phyloP scores from a whole-genome alignment of 495 filamentous ascomycete species.

The Aspergillus asperescens region DNA sequence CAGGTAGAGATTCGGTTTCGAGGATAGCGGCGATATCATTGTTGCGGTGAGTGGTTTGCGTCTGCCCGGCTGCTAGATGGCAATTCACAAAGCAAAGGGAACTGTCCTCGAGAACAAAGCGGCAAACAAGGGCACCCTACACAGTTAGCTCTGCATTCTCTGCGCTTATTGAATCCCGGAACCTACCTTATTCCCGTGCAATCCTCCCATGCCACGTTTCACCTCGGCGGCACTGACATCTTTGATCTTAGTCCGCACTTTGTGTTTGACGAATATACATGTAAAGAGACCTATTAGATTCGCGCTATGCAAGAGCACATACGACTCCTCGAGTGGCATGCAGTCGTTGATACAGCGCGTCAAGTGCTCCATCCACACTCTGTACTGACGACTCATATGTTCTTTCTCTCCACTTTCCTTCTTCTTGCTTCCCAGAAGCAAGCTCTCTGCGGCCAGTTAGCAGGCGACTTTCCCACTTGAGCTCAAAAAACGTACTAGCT shows the following conservation, averaged over 20 bases:
- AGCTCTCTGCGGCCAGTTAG: constrained; percentile 50
- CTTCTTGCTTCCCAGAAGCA: constrained; percentile 67
- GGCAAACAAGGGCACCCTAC: constrained; percentile 80
- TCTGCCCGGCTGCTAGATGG: constrained; percentile 91
- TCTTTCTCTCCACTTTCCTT: constrained; percentile 85
- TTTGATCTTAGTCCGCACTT: constrained; percentile 66
- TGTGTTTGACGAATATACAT: constrained; percentile 85
- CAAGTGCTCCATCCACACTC: constrained; percentile 89
- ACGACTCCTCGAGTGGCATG: constrained; percentile 73
- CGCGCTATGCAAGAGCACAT: constrained; percentile 79
- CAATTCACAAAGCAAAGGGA: constrained; percentile 97
- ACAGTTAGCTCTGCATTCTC: constrained; percentile 14
- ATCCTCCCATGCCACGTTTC: constrained; percentile 89
- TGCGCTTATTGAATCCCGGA: neutral
- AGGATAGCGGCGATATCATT: constrained; percentile 90
- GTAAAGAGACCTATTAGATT: constrained; percentile 93
- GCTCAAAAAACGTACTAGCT: constrained; percentile 58
- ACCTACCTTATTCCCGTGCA: constrained; percentile 85
- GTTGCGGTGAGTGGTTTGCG: constrained; percentile 81
- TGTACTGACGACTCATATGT: constrained; percentile 95
- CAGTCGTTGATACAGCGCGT: constrained; percentile 72
- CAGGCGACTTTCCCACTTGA: neutral
- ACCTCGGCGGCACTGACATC: constrained; percentile 75
- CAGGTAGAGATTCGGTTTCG: constrained; percentile 66
- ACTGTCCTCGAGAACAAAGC: constrained; percentile 85